Base-by-base conservation (phyloP, 1,284 basidiomycete species). In the Tausonia pullulans region DNA sequence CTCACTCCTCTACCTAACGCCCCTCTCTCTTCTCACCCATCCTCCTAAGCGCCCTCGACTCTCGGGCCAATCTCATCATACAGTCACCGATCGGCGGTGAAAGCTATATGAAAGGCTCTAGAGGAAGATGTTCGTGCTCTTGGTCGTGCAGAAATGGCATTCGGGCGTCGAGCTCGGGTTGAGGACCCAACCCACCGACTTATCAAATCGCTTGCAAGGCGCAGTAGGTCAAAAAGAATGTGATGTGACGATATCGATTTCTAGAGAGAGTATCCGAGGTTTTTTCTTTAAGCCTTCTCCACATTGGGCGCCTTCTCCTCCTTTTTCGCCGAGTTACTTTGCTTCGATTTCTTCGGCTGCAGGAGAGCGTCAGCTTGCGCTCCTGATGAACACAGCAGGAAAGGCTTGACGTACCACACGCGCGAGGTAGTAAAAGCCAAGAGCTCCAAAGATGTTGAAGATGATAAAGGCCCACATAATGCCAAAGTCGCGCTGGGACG, bases 381-480 rank as follows among this genome's bases (percentile, higher is more conserved):
- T 41, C 8, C 5, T 14, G 11, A 13, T 40, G 5, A 8, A 41
- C 8, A 13, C 4, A 56, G 39, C 8, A 7, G 11, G 55, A 56
- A 56, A 41, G 5, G 55, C 27, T 56, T 41, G 41, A 8, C 55
- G 16, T 56, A 43, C 55, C 43, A 62, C 61, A 11, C 61, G 52
- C 8, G 54, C 52, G 27, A 62, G 10, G 40, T 45, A 62, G 70
- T 76, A 77, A 27, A 76, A 59, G 45, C 60, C 66, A 44, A 75
- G 66, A 51, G 75, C 76, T 4, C 68, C 74, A 53, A 70, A 53
- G 46, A 73, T 63, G 67, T 88, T 88, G 75, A 87, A 82, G 14
- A 77, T 69, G 68, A 86, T 81, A 75, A 82, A 89, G 0, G 76
- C 83, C 71, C 80, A 81, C 67, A 89, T 75, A 58, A 89, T 74